phyloP scores from a whole-genome alignment of 2,329 filamentous ascomycete genomes.

The Trichoderma sp. region DNA sequence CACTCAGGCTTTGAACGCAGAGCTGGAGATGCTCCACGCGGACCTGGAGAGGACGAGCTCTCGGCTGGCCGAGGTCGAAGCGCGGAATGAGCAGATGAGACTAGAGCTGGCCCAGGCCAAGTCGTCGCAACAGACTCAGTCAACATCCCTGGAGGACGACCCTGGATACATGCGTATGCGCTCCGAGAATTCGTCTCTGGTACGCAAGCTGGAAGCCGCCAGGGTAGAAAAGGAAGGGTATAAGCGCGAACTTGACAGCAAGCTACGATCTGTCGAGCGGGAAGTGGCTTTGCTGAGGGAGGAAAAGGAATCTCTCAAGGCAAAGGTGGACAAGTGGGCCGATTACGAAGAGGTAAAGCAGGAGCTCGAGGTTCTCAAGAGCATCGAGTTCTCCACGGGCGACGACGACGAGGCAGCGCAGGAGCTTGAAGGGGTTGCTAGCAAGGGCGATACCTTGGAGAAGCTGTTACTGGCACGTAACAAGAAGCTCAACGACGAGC shows the following conservation, averaged over 20 bases:
- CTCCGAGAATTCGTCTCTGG: conserved; percentile 88
- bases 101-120: conserved; percentile 88
- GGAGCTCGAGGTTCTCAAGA: conserved; percentile 94
- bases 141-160: conserved; percentile 77
- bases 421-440: conserved; percentile 41
- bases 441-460: conserved; percentile 78
- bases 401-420: conserved; percentile 71
- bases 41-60: conserved; percentile 89
- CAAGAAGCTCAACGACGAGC: conserved; percentile 93
- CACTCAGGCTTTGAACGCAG: conserved; percentile 76
- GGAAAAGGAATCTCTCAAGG: conserved; percentile 77
- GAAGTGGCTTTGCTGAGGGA: conserved; percentile 73
- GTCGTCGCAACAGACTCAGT: conserved; percentile 64
- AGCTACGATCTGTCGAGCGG: conserved; percentile 76
- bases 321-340: conserved; percentile 82
- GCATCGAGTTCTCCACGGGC: conserved; percentile 92
- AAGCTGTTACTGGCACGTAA: conserved; percentile 89
- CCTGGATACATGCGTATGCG: conserved; percentile 83
- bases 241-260: conserved; percentile 74
- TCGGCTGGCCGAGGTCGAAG: conserved; percentile 86
- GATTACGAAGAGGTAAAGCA: conserved; percentile 97
- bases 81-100: conserved; percentile 89
- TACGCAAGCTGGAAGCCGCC: conserved; percentile 82
- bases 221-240: conserved; percentile 82
- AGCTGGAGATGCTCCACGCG: conserved; percentile 89